Percentiles rank a stretch among this genome's conserved stretches.
phyloP scores from a whole-genome alignment of 1,139 yeast species.

The Taphrina wiesneri region DNA sequence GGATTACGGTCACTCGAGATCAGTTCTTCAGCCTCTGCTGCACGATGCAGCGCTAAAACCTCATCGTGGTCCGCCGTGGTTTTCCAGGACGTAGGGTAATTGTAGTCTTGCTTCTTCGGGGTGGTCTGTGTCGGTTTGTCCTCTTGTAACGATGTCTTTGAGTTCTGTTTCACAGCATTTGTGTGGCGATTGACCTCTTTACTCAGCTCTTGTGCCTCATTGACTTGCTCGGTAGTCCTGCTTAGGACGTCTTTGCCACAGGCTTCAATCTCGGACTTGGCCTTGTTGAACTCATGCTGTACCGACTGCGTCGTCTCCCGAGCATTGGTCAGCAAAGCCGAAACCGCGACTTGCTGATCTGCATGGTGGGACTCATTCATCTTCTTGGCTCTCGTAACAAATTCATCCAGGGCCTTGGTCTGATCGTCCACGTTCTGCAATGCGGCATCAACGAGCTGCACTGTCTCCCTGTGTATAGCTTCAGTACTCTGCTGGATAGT shows the following conservation, averaged over 20 bases:
- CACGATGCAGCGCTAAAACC: constrained; percentile 18
- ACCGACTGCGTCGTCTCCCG: constrained; percentile 21
- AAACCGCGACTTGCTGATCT: constrained; percentile 25
- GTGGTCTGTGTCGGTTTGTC: constrained; percentile 39
- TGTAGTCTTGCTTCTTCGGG: constrained; percentile 38
- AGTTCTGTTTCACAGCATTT: neutral
- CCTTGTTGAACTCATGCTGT: constrained; percentile 26
- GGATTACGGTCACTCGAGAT: constrained; percentile 4
- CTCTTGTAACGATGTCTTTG: constrained; percentile 24
- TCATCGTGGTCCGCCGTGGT: constrained; percentile 34
- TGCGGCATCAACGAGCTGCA: constrained; percentile 38
- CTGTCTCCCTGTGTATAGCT: constrained; percentile 39
- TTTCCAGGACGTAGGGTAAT: constrained; percentile 34
- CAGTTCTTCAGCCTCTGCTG: neutral
- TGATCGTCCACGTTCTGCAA: constrained; percentile 39
- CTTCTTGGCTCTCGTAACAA: constrained; percentile 38
- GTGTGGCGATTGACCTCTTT: constrained; percentile 30
- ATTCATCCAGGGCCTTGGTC: constrained; percentile 39
- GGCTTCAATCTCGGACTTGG: constrained; percentile 36
- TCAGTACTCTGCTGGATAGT: constrained; percentile 38
- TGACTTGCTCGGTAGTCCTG: constrained; percentile 24
- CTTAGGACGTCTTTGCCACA: constrained; percentile 32
- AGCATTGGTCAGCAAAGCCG: constrained; percentile 25
- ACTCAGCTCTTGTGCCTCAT: constrained; percentile 25
- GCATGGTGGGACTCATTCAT: constrained; percentile 37